These are phyloP conservation scores for Uromyces viciae-fabae DNA, from an alignment of 1,284 basidiomycete species.

Conservation along the genomic window DNA sequence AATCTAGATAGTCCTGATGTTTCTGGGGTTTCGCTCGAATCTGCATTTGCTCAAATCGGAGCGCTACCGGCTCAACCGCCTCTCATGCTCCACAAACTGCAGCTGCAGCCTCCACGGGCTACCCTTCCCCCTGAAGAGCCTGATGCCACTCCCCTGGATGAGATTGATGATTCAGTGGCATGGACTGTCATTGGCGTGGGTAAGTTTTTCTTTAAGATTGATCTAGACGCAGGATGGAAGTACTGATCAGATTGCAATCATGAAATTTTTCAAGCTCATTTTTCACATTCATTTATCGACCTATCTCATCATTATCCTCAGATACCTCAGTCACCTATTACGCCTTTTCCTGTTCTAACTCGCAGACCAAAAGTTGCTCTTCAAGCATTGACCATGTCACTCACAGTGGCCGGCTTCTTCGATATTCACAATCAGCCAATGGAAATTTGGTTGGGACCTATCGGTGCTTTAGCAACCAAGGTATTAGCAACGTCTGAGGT, in stretches of 20 bases:
- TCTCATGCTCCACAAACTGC: slow-evolving; percentile 19
- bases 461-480: slow-evolving; percentile 25
- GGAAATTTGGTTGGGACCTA: slow-evolving; percentile 41
- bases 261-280: too few relatives aligned
- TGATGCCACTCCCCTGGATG: slow-evolving; percentile 67
- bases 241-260: too few relatives aligned
- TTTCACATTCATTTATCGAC: slow-evolving; percentile 44
- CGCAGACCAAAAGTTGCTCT: slow-evolving; percentile 25
- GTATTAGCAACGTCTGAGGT: slow-evolving; percentile 31
- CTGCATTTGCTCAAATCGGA: background rate
- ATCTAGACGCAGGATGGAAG: too few relatives aligned
- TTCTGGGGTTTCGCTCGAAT: background rate
- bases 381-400: slow-evolving; percentile 14
- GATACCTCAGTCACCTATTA: slow-evolving; percentile 32
- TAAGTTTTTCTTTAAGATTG: slow-evolving; percentile 58
- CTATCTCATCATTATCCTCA: slow-evolving; percentile 38
- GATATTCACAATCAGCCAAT: slow-evolving; percentile 27
- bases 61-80: background rate
- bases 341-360: slow-evolving; percentile 31
- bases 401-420: slow-evolving; percentile 28
- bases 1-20: background rate
- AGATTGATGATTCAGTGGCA: slow-evolving; percentile 87
- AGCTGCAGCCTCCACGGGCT: slow-evolving; percentile 33
- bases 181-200: slow-evolving; percentile 95
- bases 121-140: slow-evolving; percentile 58